phyloP scores from a whole-genome alignment of 768 basidiomycete species.

The Agrocybe pediades region DNA sequence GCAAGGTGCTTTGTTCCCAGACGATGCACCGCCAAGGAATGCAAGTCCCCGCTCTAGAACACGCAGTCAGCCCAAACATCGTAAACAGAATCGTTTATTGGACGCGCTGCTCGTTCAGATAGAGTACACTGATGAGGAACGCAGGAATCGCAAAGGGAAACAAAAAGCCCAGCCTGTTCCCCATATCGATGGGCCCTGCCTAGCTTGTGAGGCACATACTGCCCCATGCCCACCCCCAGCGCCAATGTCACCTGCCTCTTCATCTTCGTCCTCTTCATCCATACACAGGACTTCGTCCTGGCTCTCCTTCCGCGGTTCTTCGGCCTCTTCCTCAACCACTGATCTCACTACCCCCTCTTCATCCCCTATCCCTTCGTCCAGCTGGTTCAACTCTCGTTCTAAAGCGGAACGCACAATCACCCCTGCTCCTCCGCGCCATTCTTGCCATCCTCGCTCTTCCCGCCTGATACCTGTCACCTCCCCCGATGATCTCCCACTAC shows the following conservation, averaged over 20 bases:
- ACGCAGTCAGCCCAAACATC: constrained; percentile 20
- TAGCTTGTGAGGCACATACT: constrained; percentile 16
- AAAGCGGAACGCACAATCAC: constrained; percentile 18
- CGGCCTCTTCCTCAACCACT: constrained; percentile 32
- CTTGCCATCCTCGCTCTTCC: constrained; percentile 34
- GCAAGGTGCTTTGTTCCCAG: constrained; percentile 59
- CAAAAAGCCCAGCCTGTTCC: constrained; percentile 22
- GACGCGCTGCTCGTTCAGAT: constrained; percentile 44
- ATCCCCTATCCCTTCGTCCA: constrained; percentile 33
- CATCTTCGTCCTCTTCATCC: constrained; percentile 22
- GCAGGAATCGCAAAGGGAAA: constrained; percentile 38
- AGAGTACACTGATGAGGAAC: constrained; percentile 42
- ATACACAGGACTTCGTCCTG: constrained; percentile 31
- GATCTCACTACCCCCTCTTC: constrained; percentile 37
- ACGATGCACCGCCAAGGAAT: constrained; percentile 24
- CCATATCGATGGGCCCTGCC: constrained; percentile 15
- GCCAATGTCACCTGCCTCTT: constrained; percentile 25
- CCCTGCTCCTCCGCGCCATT: constrained; percentile 26
- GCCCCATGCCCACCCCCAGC: constrained; percentile 18
- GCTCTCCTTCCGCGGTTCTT: constrained; percentile 27
- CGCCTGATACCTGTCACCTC: constrained; percentile 35
- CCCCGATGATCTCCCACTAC: constrained; percentile 39
- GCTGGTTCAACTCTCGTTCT: constrained; percentile 27
- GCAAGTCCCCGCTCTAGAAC: constrained; percentile 19
- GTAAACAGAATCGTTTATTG: constrained; percentile 37